Conservation (phyloP, 2,329 filamentous ascomycete species). For the Colletotrichum abscissum region DNA sequence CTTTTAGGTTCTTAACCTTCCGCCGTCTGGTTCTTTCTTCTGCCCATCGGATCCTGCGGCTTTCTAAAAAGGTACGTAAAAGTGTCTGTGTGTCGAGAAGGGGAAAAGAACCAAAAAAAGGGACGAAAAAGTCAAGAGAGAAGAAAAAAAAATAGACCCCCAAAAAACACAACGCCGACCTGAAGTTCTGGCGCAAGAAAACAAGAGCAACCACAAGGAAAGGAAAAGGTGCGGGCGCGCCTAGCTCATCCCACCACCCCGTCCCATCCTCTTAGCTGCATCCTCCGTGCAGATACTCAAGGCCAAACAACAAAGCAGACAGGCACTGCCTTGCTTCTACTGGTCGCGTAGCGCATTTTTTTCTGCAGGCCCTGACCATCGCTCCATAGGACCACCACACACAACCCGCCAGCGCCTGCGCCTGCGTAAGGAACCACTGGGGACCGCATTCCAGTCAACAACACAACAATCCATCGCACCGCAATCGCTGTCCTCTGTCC, state of each 20-base stretch:
- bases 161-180: slow-evolving; percentile 4
- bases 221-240: slow-evolving; percentile 18
- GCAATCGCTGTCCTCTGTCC: background rate
- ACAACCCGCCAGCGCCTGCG: background rate
- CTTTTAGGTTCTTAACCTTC: background rate
- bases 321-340: slow-evolving; percentile 28
- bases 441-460: slow-evolving; percentile 34
- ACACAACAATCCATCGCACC: slow-evolving; percentile 20
- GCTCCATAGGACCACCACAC: slow-evolving; percentile 10
- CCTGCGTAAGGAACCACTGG: slow-evolving; percentile 21
- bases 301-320: slow-evolving; percentile 33
- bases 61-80: background rate
- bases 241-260: slow-evolving; percentile 30
- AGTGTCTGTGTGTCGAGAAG: background rate
- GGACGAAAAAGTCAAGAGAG: background rate
- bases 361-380: background rate
- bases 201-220: background rate
- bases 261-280: slow-evolving; percentile 28
- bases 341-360: slow-evolving; percentile 25
- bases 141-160: background rate
- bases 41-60: background rate
- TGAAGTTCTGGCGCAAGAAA: slow-evolving; percentile 4
- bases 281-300: slow-evolving; percentile 13
- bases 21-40: slow-evolving; percentile 7
- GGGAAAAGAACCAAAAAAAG: background rate